These are phyloP conservation scores for Cenchrus purpureus DNA, from an alignment of 176 grass and related monocot genomes.

Conservation along the genomic window DNA sequence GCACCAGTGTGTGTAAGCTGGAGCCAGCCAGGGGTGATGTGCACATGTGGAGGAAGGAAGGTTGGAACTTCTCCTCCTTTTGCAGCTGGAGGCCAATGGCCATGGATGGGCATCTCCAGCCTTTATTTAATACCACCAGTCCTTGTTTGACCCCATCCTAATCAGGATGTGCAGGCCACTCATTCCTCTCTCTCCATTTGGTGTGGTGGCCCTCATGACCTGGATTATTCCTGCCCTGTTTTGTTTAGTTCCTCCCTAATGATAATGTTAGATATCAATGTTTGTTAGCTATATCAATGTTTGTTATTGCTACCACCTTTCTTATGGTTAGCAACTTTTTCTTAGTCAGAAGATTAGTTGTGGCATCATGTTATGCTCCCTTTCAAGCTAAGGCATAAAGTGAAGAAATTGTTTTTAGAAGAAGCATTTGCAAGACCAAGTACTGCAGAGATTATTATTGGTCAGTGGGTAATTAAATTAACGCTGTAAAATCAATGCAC, in stretches of 20 bases:
- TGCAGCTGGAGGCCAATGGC: slow-evolving; percentile 49
- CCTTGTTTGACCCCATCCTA: slow-evolving; percentile 52
- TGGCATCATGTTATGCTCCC: slow-evolving; percentile 33
- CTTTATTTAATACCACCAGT: slow-evolving; percentile 19
- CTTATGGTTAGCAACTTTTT: slow-evolving; percentile 30
- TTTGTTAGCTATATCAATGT: not conserved
- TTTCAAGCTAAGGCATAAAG: slow-evolving; percentile 43
- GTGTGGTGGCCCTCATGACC: slow-evolving; percentile 14
- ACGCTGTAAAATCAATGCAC: slow-evolving; percentile 20
- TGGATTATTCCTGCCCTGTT: slow-evolving; percentile 29
- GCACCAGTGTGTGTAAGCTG: slow-evolving; percentile 35
- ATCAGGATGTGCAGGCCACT: slow-evolving; percentile 47
- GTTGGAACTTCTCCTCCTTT: slow-evolving; percentile 13
- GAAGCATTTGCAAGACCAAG: not conserved
- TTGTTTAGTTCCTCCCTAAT: not conserved
- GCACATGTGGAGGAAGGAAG: slow-evolving; percentile 17
- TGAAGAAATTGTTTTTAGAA: not conserved
- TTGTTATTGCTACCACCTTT: not conserved
- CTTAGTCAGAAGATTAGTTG: not conserved
- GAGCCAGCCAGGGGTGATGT: slow-evolving; percentile 51
- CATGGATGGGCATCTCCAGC: slow-evolving; percentile 37
- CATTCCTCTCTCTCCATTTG: slow-evolving; percentile 43
- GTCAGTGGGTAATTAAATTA: slow-evolving; percentile 33
- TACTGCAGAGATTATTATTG: not conserved
- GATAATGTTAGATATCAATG: not conserved